Evolutionary conservation across 2,329 filamentous ascomycete species (phyloP), one percentile per base, ranked within the genome.

Genomic region (Thelonectria discophora): DNA sequence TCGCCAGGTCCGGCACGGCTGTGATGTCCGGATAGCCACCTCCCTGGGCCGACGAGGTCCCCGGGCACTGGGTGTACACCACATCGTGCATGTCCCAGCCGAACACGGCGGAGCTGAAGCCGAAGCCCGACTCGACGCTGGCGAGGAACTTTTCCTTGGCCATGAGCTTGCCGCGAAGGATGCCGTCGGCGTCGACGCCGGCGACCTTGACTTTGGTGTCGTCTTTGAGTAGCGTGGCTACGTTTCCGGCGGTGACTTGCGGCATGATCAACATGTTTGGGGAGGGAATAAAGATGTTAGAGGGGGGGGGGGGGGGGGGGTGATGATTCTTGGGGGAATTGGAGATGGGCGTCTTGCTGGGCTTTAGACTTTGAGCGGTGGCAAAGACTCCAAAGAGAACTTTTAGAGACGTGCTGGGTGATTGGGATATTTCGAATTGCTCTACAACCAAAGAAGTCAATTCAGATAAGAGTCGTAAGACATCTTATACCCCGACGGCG

Each of bases 41-140:
- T 72, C 93, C 93, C 70, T 90, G 87, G 69, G 89, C 88, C 77
- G 93, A 93, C 75, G 90, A 92, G 72, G 94, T 89, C 72, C 85
- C 85, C 58, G 93, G 82, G 75, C 94, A 90, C 66, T 84, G 84
- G 75, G 89, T 90, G 76, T 94, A 94, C 32, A 90, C 91, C 76
- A 87, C 82, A 71, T 95, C 91, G 73, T 94, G 91, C 90, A 94
- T 94, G 73, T 94, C 92, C 91, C 91, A 94, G 71, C 91, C 91
- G 73, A 94, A 94, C 68, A 94, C 86, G 59, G 93, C 91, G 13
- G 89, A 92, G 80, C 91, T 94, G 81, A 94, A 94, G 17, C 91
- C 91, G 68, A 94, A 94, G 20, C 91, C 92, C 58, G 89, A 86
- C 61, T 87, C 79, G 6, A 88, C 88, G 54, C 93, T 86, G 5